Evolutionary conservation across 148 eudicot species (phyloP), one percentile per base, ranked within the genome.

Genomic region (Spergularia bocconei): DNA sequence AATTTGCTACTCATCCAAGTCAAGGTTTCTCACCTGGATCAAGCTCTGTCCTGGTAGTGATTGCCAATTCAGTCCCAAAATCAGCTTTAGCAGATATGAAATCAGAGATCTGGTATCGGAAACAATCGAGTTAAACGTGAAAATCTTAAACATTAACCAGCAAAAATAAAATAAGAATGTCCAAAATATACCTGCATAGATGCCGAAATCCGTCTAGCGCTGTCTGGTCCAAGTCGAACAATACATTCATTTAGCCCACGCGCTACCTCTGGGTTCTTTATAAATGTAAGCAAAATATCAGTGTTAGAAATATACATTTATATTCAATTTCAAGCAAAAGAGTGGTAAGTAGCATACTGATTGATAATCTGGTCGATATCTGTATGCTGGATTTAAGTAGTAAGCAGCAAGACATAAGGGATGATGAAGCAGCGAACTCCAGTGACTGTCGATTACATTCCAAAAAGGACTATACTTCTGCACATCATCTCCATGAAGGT

Each of bases 1-100:
- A 1, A n/a, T 39, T 60, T 47, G 25, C 69, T 74, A 73, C 23
- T 56, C 12, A 23, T 44, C 56, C 57, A 66, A 62, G 68, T 51
- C 48, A 38, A 51, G 36, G 16, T 38, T 36, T 74, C 21, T 67
- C 71, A 93, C 98, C 98, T 89, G 98, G 98, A 85, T 93, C 91
- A 74, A 93, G 89, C 85, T 93, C 97, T 67, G 91, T 78, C 85
- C 98, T 86, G 41, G 97, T 93, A 78, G 89, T 90, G 74, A 93
- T 84, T 77, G 97, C 98, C 90, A 93, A 79, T 75, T 93, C 98
- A 77, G 98, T 93, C 79, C 97, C 97, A 82, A 93, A 93, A 87
- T 93, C 98, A 82, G 94, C 98, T 87, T 90, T 93, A 65, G 97
- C 98, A 71, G 94, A 88, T 64, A 90, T 80, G 81, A 91, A 93